A percentile compares a stretch with the other conserved stretches of the same genome.
Conservation (phyloP, 129 eudicot genomes). For the Artemisia tridentata region DNA sequence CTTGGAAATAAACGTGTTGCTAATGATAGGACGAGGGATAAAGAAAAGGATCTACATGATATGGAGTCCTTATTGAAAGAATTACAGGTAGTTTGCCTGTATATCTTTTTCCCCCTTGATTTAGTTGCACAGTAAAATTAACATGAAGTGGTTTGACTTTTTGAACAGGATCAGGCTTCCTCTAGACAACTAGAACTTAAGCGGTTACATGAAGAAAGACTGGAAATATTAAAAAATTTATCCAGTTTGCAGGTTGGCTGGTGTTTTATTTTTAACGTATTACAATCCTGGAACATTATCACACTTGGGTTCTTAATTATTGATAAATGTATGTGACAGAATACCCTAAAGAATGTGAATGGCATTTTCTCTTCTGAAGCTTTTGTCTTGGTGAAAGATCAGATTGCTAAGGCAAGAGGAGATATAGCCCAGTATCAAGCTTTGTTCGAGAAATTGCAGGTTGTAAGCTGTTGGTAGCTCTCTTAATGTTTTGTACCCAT, state of each 20-base stretch:
- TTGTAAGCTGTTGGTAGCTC: slow-evolving; percentile 48
- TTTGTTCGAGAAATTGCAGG: slow-evolving; percentile 78
- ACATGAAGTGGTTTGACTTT: slow-evolving; percentile 18
- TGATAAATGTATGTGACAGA: slow-evolving; percentile 47
- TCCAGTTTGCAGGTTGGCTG: slow-evolving; percentile 65
- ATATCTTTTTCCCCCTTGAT: background rate
- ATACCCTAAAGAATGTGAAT: slow-evolving; percentile 57
- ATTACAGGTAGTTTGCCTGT: slow-evolving; percentile 46
- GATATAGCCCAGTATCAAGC: slow-evolving; percentile 64
- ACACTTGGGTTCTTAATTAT: slow-evolving; percentile 20
- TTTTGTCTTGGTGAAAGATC: slow-evolving; percentile 60
- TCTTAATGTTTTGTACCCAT: slow-evolving; percentile 18
- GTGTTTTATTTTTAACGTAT: too few species aligned
- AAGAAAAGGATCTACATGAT: slow-evolving; percentile 77
- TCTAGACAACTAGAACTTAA: slow-evolving; percentile 66
- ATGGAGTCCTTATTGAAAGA: slow-evolving; percentile 83
- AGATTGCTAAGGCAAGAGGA: slow-evolving; percentile 79
- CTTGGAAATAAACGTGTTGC: slow-evolving; percentile 60
- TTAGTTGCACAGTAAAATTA: slow-evolving; percentile 13
- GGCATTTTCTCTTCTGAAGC: slow-evolving; percentile 68
- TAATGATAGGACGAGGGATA: slow-evolving; percentile 63
- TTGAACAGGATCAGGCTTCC: slow-evolving; percentile 73
- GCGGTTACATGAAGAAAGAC: slow-evolving; percentile 69
- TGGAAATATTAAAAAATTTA: slow-evolving; percentile 56
- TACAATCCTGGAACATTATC: background rate